Conservation (phyloP, 768 basidiomycete genomes). For the Naganishia randhawae region DNA sequence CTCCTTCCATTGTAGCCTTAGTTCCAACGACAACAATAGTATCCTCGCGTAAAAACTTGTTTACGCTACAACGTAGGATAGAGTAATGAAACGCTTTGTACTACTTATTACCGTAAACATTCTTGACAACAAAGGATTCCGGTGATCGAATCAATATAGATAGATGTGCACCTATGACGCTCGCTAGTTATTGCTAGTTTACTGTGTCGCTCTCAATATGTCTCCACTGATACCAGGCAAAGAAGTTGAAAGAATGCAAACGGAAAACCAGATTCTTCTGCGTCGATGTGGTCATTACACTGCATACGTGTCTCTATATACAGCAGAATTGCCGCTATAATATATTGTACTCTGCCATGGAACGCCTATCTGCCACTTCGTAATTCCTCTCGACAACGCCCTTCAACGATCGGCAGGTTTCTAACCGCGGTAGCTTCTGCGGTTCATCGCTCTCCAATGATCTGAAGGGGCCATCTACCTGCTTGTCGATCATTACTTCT, state of each 20-base stretch:
- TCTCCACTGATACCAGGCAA: background rate
- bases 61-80: conserved; percentile 5
- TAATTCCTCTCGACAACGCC: background rate
- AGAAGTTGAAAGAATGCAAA: background rate
- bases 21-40: conserved; percentile 2
- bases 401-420: no score
- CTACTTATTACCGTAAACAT: background rate
- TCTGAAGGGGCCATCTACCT: background rate
- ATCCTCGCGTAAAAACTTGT: background rate
- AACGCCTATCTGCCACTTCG: background rate
- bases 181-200: no score
- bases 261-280: no score
- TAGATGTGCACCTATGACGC: background rate
- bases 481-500: conserved; percentile 29
- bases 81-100: background rate
- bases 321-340: background rate
- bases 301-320: background rate
- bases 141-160: background rate
- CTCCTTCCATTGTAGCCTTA: conserved; percentile 14
- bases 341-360: background rate
- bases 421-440: background rate
- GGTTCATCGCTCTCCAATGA: background rate
- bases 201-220: background rate
- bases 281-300: background rate
- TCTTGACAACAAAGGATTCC: background rate